Evolutionary conservation across 2,329 filamentous ascomycete species (phyloP).

Genomic region (Thielaviopsis musarum): DNA sequence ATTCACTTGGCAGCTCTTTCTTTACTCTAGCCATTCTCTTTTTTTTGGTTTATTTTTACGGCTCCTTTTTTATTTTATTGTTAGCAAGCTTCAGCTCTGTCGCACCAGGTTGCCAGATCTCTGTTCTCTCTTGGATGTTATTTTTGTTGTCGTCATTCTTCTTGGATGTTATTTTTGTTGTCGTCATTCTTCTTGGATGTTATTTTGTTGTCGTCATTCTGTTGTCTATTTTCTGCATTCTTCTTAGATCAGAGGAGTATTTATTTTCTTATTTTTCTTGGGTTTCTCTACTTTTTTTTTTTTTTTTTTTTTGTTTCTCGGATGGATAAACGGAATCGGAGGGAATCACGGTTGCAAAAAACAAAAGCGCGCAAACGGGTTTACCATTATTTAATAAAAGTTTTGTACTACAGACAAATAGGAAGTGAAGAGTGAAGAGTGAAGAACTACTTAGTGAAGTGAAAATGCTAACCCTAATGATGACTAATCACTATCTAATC

Average conservation of each 20-base stretch:
- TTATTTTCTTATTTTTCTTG: neutral
- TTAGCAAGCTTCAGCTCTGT: too few species aligned
- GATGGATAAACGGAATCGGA: neutral
- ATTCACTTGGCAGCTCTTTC: too few species aligned
- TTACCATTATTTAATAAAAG: too few species aligned
- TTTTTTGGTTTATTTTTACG: neutral
- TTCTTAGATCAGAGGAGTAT: too few species aligned
- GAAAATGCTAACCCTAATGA: neutral
- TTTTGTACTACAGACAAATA: too few species aligned
- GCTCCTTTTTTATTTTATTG: too few species aligned
- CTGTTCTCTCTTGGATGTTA: too few species aligned
- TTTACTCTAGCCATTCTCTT: neutral
- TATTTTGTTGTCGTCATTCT: too few species aligned
- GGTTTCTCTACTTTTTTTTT: slow-evolving; percentile 2
- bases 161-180: neutral
- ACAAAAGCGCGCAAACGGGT: neutral
- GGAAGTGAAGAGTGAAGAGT: too few species aligned
- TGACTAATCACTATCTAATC: slow-evolving; percentile 3
- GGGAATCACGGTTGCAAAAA: neutral
- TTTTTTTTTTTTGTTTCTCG: slow-evolving; percentile 1
- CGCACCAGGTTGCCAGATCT: too few species aligned
- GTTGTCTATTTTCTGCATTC: too few species aligned
- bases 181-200: neutral
- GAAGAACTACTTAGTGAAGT: too few species aligned
- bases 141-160: neutral